Percentiles rank a stretch among this genome's conserved stretches.
phyloP scores from a whole-genome alignment of 2,329 filamentous ascomycete species.

The Fusarium staphyleae region DNA sequence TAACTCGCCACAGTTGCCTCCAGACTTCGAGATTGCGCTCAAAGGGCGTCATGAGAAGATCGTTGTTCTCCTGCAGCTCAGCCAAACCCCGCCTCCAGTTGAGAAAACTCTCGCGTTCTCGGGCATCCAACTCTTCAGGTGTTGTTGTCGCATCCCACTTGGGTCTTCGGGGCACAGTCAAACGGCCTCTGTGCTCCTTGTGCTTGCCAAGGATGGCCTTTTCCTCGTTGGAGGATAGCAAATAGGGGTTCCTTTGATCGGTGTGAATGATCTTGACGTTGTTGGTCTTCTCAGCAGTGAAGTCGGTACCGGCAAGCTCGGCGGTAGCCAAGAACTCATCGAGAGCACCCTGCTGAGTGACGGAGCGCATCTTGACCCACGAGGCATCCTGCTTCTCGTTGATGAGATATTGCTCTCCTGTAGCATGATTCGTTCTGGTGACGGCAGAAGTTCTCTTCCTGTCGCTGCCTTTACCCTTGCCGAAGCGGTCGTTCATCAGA shows the following conservation, averaged over 20 bases:
- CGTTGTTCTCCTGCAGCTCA: slow-evolving; percentile 91
- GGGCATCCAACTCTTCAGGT: slow-evolving; percentile 77
- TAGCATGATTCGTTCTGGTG: slow-evolving; percentile 76
- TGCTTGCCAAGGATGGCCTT: slow-evolving; percentile 80
- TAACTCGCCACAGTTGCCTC: slow-evolving; percentile 97
- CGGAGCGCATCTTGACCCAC: slow-evolving; percentile 99
- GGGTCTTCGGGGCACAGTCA: slow-evolving; percentile 90
- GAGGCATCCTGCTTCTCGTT: slow-evolving; percentile 89
- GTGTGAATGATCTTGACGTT: slow-evolving; percentile 98
- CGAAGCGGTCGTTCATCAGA: slow-evolving; percentile 98
- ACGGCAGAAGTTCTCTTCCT: slow-evolving; percentile 72
- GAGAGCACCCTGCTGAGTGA: slow-evolving; percentile 94
- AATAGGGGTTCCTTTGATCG: slow-evolving; percentile 93
- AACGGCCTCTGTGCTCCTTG: slow-evolving; percentile 74
- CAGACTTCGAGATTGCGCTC: slow-evolving; percentile 97
- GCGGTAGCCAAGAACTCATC: slow-evolving; percentile 97
- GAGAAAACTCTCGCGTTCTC: slow-evolving; percentile 82
- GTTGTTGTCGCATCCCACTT: slow-evolving; percentile 89
- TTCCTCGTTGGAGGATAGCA: slow-evolving; percentile 87
- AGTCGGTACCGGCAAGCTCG: slow-evolving; percentile 96
- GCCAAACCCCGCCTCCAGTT: slow-evolving; percentile 90
- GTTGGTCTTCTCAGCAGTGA: slow-evolving; percentile 98
- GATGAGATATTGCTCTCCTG: slow-evolving; percentile 89
- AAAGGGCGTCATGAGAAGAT: slow-evolving; percentile 96
- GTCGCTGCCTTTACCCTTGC: slow-evolving; percentile 86